These are phyloP conservation scores for Calcarisporium arbuscula DNA, from an alignment of 2,329 filamentous ascomycete genomes.

Conservation along the genomic window DNA sequence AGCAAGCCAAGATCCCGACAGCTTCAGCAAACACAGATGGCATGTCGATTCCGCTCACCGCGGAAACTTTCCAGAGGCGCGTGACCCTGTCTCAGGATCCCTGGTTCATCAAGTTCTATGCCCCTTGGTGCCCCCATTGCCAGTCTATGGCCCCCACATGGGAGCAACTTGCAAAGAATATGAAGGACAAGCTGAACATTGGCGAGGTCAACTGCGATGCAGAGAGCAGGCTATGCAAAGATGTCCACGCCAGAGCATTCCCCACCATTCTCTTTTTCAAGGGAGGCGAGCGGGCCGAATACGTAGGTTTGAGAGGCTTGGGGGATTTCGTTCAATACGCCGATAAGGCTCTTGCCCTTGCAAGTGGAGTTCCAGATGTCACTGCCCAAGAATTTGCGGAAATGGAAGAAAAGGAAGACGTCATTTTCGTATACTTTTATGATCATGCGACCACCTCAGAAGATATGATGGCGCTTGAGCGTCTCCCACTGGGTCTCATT, in stretches of 20 bases:
- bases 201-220: constrained; percentile 94
- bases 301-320: constrained; percentile 82
- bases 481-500: constrained; percentile 79
- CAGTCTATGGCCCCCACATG: constrained; percentile 87
- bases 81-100: constrained; percentile 85
- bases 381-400: constrained; percentile 69
- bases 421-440: constrained; percentile 97
- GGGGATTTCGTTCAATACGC: constrained; percentile 86
- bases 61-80: constrained; percentile 77
- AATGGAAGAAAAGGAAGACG: constrained; percentile 87
- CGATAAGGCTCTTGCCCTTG: constrained; percentile 75
- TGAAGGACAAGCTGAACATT: constrained; percentile 83
- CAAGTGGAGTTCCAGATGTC: constrained; percentile 73
- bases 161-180: constrained; percentile 82
- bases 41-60: constrained; percentile 66
- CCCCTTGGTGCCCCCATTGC: constrained; percentile 95
- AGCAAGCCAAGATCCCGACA: constrained; percentile 40
- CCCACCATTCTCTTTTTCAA: constrained; percentile 92
- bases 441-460: constrained; percentile 90
- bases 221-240: constrained; percentile 85
- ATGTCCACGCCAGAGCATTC: constrained; percentile 71
- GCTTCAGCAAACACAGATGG: constrained; percentile 68
- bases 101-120: constrained; percentile 99
- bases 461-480: constrained; percentile 83
- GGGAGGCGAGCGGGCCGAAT: constrained; percentile 86